These are phyloP conservation scores for Coccomyxa sp. DNA, from an alignment of 139 green algal species.

Conservation along the genomic window DNA sequence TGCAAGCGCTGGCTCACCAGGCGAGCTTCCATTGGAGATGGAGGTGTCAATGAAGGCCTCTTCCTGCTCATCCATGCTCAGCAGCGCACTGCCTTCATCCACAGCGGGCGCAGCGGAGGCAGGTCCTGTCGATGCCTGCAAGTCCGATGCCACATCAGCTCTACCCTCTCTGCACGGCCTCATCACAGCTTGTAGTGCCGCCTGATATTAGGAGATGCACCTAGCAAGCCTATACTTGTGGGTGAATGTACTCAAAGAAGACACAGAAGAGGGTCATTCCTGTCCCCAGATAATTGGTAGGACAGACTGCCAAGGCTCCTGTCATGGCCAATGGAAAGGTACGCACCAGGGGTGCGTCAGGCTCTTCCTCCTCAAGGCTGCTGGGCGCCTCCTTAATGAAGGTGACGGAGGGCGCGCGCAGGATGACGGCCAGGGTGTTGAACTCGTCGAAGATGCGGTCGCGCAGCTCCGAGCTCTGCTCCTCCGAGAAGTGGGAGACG, in stretches of 20 bases:
- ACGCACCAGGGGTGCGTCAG: not conserved
- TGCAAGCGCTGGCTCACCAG: not conserved
- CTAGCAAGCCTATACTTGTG: no score
- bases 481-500: constrained; percentile 47
- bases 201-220: no score
- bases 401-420: constrained; percentile 3
- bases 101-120: constrained; percentile 13
- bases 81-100: constrained; percentile 47
- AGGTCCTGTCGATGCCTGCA: constrained; percentile 7
- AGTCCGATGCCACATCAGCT: no score
- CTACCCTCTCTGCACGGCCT: no score
- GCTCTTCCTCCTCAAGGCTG: not conserved
- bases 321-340: not conserved
- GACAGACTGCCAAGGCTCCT: not conserved
- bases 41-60: constrained; percentile 19
- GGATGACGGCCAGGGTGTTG: constrained; percentile 79
- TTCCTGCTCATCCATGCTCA: constrained; percentile 34
- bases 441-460: constrained; percentile 92
- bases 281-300: not conserved
- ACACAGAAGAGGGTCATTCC: constrained; percentile 3
- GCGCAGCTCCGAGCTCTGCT: constrained; percentile 52
- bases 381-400: constrained; percentile 4
- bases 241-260: no score
- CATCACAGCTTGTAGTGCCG: no score
- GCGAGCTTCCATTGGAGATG: not conserved